Evolutionary conservation across 108 stramenopile species (phyloP).

Genomic region (Nitzschia palea): DNA sequence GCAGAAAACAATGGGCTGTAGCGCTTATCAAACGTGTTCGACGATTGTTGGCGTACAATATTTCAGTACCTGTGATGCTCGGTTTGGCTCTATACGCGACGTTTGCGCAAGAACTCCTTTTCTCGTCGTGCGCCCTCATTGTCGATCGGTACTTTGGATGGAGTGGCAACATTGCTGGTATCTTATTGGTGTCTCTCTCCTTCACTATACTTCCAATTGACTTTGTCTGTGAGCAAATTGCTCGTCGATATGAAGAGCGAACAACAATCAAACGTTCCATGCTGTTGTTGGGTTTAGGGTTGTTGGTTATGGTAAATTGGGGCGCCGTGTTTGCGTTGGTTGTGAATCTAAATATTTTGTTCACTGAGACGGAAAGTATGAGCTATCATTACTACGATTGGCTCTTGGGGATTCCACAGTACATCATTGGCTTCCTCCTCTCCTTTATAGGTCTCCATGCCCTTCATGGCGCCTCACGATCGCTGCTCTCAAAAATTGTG

Average conservation of each 20-base stretch:
- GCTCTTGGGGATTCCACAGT: constrained; percentile 62
- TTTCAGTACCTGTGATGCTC: constrained; percentile 67
- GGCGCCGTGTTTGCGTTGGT: constrained; percentile 35
- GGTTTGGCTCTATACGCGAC: constrained; percentile 59
- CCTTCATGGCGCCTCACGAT: constrained; percentile 63
- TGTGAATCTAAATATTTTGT: constrained; percentile 24
- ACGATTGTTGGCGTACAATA: constrained; percentile 35
- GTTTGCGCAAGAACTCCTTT: constrained; percentile 62
- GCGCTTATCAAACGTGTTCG: constrained; percentile 42
- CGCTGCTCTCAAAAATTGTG: constrained; percentile 68
- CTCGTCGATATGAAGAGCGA: constrained; percentile 66
- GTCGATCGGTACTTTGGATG: constrained; percentile 68
- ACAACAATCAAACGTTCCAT: constrained; percentile 51
- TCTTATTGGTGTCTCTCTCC: constrained; percentile 51
- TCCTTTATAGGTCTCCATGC: constrained; percentile 61
- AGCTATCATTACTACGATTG: constrained; percentile 59
- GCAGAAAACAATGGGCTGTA: constrained; percentile 4
- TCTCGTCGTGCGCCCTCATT: constrained; percentile 72
- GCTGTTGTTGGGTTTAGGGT: constrained; percentile 40
- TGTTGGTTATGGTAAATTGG: constrained; percentile 64
- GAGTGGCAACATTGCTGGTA: constrained; percentile 56
- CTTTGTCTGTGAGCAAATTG: constrained; percentile 56
- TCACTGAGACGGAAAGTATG: constrained; percentile 27
- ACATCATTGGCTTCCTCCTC: constrained; percentile 57
- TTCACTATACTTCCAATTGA: constrained; percentile 59